These are phyloP conservation scores for Metschnikowia similis DNA, from an alignment of 805 yeast species.

Conservation along the genomic window DNA sequence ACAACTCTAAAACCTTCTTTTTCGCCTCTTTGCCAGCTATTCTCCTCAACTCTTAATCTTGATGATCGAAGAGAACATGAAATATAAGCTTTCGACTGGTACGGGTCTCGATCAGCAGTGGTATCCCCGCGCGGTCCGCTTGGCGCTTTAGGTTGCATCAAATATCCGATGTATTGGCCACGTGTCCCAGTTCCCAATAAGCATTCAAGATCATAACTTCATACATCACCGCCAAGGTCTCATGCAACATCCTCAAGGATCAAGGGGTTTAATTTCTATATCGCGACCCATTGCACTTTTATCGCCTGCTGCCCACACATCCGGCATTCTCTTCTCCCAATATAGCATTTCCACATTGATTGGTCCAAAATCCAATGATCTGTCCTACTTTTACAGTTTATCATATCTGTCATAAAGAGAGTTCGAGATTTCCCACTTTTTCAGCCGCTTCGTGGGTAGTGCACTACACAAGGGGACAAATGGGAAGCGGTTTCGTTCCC, in stretches of 20 bases:
- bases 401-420: too few relatives aligned
- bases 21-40: background rate
- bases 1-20: background rate
- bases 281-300: background rate
- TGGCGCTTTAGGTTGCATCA: background rate
- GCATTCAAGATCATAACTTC: background rate
- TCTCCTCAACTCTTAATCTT: too few relatives aligned
- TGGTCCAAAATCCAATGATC: background rate
- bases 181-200: background rate
- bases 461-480: too few relatives aligned
- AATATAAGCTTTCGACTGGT: too few relatives aligned
- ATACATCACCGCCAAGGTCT: background rate
- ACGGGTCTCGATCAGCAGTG: too few relatives aligned
- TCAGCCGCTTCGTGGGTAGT: too few relatives aligned
- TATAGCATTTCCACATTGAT: background rate
- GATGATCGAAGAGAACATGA: too few relatives aligned
- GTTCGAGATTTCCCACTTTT: too few relatives aligned
- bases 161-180: background rate
- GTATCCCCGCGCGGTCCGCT: too few relatives aligned
- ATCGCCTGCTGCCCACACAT: background rate
- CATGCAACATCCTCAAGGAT: background rate
- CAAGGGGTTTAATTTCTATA: background rate
- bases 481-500: too few relatives aligned
- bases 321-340: background rate
- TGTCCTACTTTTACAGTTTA: too few relatives aligned